Conservation (phyloP, 371 early-diverging fungal species). For the Chytridiales sp. region DNA sequence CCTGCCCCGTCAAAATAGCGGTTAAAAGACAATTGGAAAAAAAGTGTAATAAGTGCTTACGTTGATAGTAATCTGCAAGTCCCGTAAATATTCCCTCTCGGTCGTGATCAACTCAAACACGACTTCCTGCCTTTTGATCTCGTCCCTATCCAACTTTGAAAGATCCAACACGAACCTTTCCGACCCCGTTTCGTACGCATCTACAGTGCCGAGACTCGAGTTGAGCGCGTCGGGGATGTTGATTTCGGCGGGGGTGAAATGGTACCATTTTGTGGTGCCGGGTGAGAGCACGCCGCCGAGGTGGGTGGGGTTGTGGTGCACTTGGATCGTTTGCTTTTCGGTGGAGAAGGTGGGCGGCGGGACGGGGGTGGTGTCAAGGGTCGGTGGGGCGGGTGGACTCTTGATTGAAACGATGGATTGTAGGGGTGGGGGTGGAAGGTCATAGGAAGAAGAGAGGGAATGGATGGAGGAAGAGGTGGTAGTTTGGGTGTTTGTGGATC, state of each 20-base stretch:
- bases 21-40: not conserved
- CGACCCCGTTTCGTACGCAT: not conserved
- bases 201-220: not conserved
- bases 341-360: no score
- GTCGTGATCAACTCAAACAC: conserved; percentile 62
- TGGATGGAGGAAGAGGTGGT: no score
- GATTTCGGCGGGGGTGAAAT: not conserved
- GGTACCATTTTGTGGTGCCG: not conserved
- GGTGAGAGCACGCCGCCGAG: no score
- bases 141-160: conserved; percentile 14
- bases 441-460: no score
- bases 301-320: not conserved
- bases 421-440: no score
- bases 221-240: not conserved
- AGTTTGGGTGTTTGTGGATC: no score
- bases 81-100: conserved; percentile 55
- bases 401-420: no score
- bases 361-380: no score
- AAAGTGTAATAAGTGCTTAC: conserved; percentile 34
- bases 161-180: conserved; percentile 11
- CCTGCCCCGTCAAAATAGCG: no score
- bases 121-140: conserved; percentile 60
- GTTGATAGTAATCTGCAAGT: conserved; percentile 55
- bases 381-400: no score
- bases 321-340: no score